phyloP scores from a whole-genome alignment of 163 green algal genomes.

The Chlorella variabilis region DNA sequence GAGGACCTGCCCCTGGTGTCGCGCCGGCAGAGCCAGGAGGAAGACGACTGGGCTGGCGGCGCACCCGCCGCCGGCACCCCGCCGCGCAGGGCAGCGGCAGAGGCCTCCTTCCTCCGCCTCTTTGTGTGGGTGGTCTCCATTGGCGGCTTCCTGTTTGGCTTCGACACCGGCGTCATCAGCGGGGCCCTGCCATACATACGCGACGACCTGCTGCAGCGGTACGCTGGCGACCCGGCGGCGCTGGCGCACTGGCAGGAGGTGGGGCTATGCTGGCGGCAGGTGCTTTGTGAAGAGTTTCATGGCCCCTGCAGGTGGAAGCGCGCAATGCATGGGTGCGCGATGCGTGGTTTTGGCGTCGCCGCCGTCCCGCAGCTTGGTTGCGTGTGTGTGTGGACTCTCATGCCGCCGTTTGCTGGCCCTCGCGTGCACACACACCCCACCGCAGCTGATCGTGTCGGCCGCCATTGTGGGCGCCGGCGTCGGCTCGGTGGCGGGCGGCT shows the following conservation, averaged over 20 bases:
- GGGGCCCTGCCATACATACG: slow-evolving; percentile 75
- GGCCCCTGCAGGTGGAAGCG: neutral
- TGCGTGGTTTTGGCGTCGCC: no score
- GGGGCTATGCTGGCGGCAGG: neutral
- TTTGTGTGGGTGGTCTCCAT: slow-evolving; percentile 40
- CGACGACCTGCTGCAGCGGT: slow-evolving; percentile 59
- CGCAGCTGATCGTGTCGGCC: slow-evolving; percentile 66
- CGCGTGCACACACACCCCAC: no score
- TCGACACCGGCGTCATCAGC: slow-evolving; percentile 74
- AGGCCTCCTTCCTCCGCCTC: neutral
- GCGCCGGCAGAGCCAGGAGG: neutral
- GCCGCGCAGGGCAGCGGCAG: neutral
- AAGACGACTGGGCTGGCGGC: neutral
- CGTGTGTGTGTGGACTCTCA: no score
- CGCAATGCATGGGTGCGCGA: no score
- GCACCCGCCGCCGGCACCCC: no score
- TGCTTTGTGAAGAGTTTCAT: neutral
- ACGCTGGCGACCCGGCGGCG: slow-evolving; percentile 10
- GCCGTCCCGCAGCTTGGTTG: no score
- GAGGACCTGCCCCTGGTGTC: neutral
- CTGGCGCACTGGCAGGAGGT: slow-evolving; percentile 29
- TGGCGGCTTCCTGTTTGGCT: slow-evolving; percentile 74
- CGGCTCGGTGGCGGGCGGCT: slow-evolving; percentile 58
- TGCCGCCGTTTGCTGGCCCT: no score
- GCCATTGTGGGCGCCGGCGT: slow-evolving; percentile 62